A percentile compares a stretch with the other conserved stretches of the same genome.
Evolutionary conservation across 352 stramenopile species (phyloP).

Genomic region (Blastocystis sp.): DNA sequence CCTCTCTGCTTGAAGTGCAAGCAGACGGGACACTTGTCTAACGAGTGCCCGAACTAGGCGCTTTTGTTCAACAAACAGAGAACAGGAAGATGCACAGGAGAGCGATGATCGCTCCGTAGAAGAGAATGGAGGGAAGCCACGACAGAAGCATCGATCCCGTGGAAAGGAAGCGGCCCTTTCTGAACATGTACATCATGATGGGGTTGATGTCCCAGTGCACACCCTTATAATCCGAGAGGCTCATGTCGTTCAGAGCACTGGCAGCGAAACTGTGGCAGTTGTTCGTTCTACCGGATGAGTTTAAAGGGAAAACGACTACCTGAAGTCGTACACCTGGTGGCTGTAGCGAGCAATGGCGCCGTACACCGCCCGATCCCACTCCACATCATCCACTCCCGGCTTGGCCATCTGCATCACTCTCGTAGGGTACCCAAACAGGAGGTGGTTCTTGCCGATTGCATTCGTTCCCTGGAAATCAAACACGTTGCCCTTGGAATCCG

Average conservation of each 20-base stretch:
- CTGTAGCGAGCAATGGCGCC: constrained; percentile 36
- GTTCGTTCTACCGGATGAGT: constrained; percentile 33
- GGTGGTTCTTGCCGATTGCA: constrained; percentile 58
- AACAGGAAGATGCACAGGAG: constrained; percentile 13
- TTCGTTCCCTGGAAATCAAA: constrained; percentile 62
- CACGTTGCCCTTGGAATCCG: constrained; percentile 57
- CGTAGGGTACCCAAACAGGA: constrained; percentile 53
- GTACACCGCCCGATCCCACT: constrained; percentile 38
- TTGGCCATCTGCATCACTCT: constrained; percentile 3
- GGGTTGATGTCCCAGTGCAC: constrained; percentile 13
- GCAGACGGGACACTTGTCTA: background rate
- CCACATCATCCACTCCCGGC: constrained; percentile 35
- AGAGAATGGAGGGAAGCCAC: constrained; percentile 13
- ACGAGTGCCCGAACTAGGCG: background rate
- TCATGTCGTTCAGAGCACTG: constrained; percentile 52
- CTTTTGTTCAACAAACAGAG: constrained; percentile 40
- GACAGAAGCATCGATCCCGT: constrained; percentile 3
- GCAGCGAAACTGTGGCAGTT: constrained; percentile 55
- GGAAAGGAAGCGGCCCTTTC: constrained; percentile 6
- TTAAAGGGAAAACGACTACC: background rate
- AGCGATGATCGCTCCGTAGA: constrained; percentile 2
- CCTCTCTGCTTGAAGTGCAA: constrained; percentile 12
- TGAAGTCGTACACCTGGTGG: constrained; percentile 52
- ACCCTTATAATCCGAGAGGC: constrained; percentile 11
- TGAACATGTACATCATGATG: background rate